These are phyloP conservation scores for Aspergillus sp. DNA, from an alignment of 2,329 filamentous ascomycete species.

Conservation along the genomic window DNA sequence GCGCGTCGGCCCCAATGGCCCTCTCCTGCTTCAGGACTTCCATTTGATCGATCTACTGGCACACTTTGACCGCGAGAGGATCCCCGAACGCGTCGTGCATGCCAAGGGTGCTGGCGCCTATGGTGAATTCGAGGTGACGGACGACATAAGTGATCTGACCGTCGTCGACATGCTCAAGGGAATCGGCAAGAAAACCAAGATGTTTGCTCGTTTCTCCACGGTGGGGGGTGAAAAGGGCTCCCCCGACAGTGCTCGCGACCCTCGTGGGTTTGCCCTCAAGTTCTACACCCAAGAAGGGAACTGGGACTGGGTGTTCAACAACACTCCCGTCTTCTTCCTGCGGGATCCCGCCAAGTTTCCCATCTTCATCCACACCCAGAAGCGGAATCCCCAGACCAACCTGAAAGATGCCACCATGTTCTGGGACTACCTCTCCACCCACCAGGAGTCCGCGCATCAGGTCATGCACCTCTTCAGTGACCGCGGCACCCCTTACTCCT, in stretches of 20 bases:
- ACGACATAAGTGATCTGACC: slow-evolving; percentile 45
- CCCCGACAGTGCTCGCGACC: slow-evolving; percentile 63
- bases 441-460: slow-evolving; percentile 57
- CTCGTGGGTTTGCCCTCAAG: slow-evolving; percentile 64
- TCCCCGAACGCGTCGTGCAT: slow-evolving; percentile 37
- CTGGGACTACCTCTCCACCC: slow-evolving; percentile 56
- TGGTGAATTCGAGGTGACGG: slow-evolving; percentile 38
- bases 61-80: slow-evolving; percentile 35
- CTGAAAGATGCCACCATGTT: slow-evolving; percentile 62
- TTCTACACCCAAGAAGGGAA: slow-evolving; percentile 68
- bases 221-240: slow-evolving; percentile 67
- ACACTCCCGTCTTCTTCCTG: slow-evolving; percentile 69
- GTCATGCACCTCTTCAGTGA: slow-evolving; percentile 60
- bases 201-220: slow-evolving; percentile 64
- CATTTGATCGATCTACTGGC: slow-evolving; percentile 55
- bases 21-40: slow-evolving; percentile 57
- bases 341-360: slow-evolving; percentile 66
- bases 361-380: slow-evolving; percentile 66
- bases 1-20: slow-evolving; percentile 49
- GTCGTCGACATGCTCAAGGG: slow-evolving; percentile 44
- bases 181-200: slow-evolving; percentile 60
- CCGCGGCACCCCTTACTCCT: slow-evolving; percentile 57
- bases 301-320: slow-evolving; percentile 64
- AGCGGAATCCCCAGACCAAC: slow-evolving; percentile 63
- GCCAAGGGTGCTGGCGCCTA: slow-evolving; percentile 37